Percentiles rank a stretch among this genome's conserved stretches.
These are phyloP conservation scores for Zelopaecilomyces penicillatus DNA, from an alignment of 2,329 filamentous ascomycete genomes.

Conservation along the genomic window DNA sequence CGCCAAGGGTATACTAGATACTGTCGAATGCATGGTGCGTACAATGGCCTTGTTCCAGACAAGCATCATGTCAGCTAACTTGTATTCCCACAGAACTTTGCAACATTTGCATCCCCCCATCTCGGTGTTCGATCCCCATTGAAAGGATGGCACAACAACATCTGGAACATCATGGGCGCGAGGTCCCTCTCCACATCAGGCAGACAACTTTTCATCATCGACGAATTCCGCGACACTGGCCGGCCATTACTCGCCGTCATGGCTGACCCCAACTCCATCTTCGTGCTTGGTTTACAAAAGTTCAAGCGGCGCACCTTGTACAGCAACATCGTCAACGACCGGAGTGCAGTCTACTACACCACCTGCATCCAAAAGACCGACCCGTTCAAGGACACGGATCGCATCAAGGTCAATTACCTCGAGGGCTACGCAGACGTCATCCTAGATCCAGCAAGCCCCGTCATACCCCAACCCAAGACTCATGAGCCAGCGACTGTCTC, in stretches of 20 bases:
- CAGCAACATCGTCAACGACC: constrained; percentile 80
- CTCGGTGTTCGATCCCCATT: constrained; percentile 66
- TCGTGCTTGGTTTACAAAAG: constrained; percentile 66
- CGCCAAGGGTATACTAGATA: constrained; percentile 70
- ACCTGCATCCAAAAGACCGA: constrained; percentile 69
- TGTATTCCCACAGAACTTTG: constrained; percentile 59
- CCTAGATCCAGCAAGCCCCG: constrained; percentile 57
- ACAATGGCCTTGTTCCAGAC: not conserved
- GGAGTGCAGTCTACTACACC: constrained; percentile 75
- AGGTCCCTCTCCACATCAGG: constrained; percentile 76
- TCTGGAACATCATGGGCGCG: constrained; percentile 80
- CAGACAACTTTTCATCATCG: constrained; percentile 78
- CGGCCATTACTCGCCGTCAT: constrained; percentile 72
- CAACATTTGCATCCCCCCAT: constrained; percentile 81
- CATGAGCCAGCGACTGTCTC: constrained; percentile 19
- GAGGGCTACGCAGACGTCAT: constrained; percentile 67
- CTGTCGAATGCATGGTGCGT: constrained; percentile 65
- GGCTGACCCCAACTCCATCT: constrained; percentile 76
- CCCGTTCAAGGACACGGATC: constrained; percentile 62
- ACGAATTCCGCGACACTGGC: constrained; percentile 76
- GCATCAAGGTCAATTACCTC: constrained; percentile 64
- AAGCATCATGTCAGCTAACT: not conserved
- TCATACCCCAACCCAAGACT: constrained; percentile 37
- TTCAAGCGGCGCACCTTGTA: constrained; percentile 77
- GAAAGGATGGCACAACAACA: constrained; percentile 54